These are phyloP conservation scores for Hypoxylon rubiginosum DNA, from an alignment of 2,329 filamentous ascomycete species.

Conservation along the genomic window DNA sequence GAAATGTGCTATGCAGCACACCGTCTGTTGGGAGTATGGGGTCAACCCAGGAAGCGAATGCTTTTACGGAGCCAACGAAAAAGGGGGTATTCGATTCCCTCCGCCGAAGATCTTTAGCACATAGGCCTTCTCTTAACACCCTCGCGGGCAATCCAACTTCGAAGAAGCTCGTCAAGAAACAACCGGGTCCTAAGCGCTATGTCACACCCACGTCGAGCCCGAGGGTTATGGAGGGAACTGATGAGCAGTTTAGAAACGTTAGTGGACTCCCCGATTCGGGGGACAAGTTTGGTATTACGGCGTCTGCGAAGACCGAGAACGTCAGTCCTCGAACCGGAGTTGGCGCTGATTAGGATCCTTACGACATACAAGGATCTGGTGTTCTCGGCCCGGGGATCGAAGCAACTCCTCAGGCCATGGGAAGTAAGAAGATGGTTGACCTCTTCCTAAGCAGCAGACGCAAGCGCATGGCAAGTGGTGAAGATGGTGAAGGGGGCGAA, in stretches of 20 bases:
- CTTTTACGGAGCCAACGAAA: slow-evolving; percentile 3
- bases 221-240: slow-evolving; percentile 30
- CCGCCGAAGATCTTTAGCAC: slow-evolving; percentile 31
- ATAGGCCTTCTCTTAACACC: slow-evolving; percentile 37
- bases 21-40: slow-evolving; percentile 30
- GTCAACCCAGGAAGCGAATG: slow-evolving; percentile 14
- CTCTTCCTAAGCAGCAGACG: slow-evolving; percentile 65
- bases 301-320: slow-evolving; percentile 43
- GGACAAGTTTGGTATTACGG: slow-evolving; percentile 15
- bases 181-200: slow-evolving; percentile 23
- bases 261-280: slow-evolving; percentile 27
- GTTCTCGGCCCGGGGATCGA: slow-evolving; percentile 34
- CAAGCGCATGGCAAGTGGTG: slow-evolving; percentile 57
- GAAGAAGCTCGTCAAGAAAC: slow-evolving; percentile 36
- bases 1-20: slow-evolving; percentile 30
- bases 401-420: slow-evolving; percentile 52
- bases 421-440: slow-evolving; percentile 68
- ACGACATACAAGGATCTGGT: slow-evolving; percentile 37
- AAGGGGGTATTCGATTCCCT: slow-evolving; percentile 24
- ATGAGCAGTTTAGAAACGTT: slow-evolving; percentile 35
- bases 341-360: slow-evolving; percentile 36
- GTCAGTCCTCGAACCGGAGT: slow-evolving; percentile 37
- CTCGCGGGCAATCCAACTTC: slow-evolving; percentile 35
- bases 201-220: slow-evolving; percentile 34
- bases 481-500: too few species aligned